Evolutionary conservation across 805 yeast genomes (phyloP).

Genomic region (Schizosaccharomyces osmophilus): DNA sequence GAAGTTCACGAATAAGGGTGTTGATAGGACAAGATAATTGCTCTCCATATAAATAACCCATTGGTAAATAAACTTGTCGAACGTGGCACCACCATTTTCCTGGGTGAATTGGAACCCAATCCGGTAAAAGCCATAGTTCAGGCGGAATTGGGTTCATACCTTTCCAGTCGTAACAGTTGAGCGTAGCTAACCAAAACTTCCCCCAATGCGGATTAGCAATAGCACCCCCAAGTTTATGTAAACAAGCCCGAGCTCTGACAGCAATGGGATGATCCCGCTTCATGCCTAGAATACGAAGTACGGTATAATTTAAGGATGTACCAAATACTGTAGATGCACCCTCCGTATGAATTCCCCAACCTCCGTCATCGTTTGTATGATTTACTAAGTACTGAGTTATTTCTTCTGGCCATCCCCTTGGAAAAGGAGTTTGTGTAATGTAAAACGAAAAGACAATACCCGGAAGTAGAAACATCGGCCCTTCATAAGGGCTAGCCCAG

Average conservation of each 20-base stretch:
- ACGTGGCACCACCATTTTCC: slow-evolving; percentile 99
- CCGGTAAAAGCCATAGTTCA: slow-evolving; percentile 76
- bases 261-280: slow-evolving; percentile 52
- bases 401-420: slow-evolving; percentile 41
- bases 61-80: slow-evolving; percentile 65
- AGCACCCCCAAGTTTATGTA: slow-evolving; percentile 59
- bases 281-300: slow-evolving; percentile 59
- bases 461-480: slow-evolving; percentile 92
- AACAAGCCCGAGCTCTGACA: slow-evolving; percentile 44
- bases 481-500: slow-evolving; percentile 81
- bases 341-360: slow-evolving; percentile 88
- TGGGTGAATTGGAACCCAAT: slow-evolving; percentile 63
- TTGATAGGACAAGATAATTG: slow-evolving; percentile 23
- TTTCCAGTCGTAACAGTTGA: slow-evolving; percentile 73
- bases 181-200: slow-evolving; percentile 61
- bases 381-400: slow-evolving; percentile 70
- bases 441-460: slow-evolving; percentile 63
- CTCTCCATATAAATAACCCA: slow-evolving; percentile 53
- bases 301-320: slow-evolving; percentile 64
- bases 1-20: slow-evolving; percentile 37
- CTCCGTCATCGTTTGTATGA: slow-evolving; percentile 93
- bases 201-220: slow-evolving; percentile 92
- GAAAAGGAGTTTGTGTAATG: slow-evolving; percentile 41
- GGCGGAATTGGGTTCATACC: slow-evolving; percentile 98
- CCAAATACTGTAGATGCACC: slow-evolving; percentile 94